Conservation (phyloP, 805 yeast genomes). For the Yarrowia bubula region DNA sequence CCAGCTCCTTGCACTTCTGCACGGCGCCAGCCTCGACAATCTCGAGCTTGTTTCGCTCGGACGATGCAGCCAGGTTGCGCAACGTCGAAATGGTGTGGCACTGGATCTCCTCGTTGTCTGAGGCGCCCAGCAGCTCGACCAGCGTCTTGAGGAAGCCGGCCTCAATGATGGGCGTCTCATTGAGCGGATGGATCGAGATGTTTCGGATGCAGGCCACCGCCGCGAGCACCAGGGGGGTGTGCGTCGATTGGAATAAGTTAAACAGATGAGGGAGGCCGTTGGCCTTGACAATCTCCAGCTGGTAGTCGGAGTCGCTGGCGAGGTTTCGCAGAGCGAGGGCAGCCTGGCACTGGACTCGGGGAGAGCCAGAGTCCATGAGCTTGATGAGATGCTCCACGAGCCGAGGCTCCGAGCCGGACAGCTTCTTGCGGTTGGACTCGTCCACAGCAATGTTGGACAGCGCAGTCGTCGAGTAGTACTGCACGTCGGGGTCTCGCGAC, state of each 20-base stretch:
- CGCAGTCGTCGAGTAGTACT: constrained; percentile 97
- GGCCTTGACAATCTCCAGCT: constrained; percentile 90
- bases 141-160: constrained; percentile 94
- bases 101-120: constrained; percentile 92
- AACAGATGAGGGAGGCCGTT: constrained; percentile 94
- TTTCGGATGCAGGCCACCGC: constrained; percentile 98
- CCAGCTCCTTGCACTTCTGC: constrained; percentile 83
- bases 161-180: constrained; percentile 92
- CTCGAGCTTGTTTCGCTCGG: constrained; percentile 88
- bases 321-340: constrained; percentile 92
- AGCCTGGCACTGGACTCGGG: constrained; percentile 97
- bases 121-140: constrained; percentile 69
- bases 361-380: constrained; percentile 88
- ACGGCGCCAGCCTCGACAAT: constrained; percentile 95
- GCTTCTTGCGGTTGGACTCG: constrained; percentile 80
- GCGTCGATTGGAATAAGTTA: constrained; percentile 81
- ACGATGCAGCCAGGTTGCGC: constrained; percentile 92
- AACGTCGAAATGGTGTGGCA: constrained; percentile 97
- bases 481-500: constrained; percentile 92
- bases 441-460: constrained; percentile 96
- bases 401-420: constrained; percentile 89
- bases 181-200: constrained; percentile 92
- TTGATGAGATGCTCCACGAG: constrained; percentile 82
- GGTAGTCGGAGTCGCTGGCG: constrained; percentile 95
- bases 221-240: constrained; percentile 88